Conservation (phyloP, 768 basidiomycete species). For the Rhizopogon sp. region DNA sequence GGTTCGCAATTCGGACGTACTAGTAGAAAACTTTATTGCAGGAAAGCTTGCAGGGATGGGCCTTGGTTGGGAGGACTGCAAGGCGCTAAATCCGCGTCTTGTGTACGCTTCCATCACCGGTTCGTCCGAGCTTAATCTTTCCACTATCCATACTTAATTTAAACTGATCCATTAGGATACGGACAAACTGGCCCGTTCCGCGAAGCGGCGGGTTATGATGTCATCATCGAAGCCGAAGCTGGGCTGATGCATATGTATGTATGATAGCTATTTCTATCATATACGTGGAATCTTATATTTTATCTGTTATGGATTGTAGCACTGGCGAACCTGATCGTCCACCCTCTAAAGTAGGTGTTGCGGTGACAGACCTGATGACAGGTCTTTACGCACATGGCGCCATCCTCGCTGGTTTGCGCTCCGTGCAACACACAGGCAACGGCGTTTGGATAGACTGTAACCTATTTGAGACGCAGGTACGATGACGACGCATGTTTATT, state of each 20-base stretch:
- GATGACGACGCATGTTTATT: conserved; percentile 7
- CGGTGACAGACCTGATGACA: conserved; percentile 85
- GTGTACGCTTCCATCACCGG: conserved; percentile 91
- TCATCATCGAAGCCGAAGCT: conserved; percentile 83
- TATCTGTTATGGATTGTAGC: conserved; percentile 31
- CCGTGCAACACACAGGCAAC: conserved; percentile 76
- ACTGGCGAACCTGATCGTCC: conserved; percentile 86
- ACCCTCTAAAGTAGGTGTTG: conserved; percentile 94
- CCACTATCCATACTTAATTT: background rate
- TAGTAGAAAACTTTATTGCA: conserved; percentile 86
- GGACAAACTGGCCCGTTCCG: conserved; percentile 89
- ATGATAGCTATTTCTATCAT: conserved; percentile 7
- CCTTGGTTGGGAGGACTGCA: conserved; percentile 81
- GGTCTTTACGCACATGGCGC: conserved; percentile 90
- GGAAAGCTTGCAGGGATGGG: conserved; percentile 85
- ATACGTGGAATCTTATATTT: conserved; percentile 7
- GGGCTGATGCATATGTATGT: conserved; percentile 91
- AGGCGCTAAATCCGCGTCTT: conserved; percentile 68
- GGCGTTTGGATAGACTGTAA: conserved; percentile 93
- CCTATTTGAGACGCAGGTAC: conserved; percentile 85
- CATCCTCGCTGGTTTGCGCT: conserved; percentile 85
- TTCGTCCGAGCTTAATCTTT: conserved; percentile 25
- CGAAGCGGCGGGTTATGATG: conserved; percentile 83
- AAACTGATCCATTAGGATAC: conserved; percentile 43
- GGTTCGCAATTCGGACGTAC: conserved; percentile 69